Conservation (phyloP, 1,284 basidiomycete species). For the Cutaneotrichosporon cutaneum region DNA sequence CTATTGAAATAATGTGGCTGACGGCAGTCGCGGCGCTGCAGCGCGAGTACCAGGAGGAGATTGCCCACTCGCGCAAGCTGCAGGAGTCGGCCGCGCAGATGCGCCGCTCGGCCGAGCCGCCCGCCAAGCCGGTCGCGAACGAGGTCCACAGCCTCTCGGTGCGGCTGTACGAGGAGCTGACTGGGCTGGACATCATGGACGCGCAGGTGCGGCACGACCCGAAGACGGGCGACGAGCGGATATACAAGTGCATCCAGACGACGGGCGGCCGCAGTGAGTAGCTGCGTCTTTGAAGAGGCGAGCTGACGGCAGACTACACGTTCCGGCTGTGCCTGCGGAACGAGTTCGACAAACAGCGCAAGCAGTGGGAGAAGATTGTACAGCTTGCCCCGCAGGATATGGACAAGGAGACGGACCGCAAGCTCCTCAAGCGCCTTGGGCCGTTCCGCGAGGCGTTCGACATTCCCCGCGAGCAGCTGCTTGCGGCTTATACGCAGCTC, state of each 20-base stretch:
- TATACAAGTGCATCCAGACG: constrained; percentile 47
- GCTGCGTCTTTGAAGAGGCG: not conserved
- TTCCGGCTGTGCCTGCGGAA: constrained; percentile 47
- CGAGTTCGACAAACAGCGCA: constrained; percentile 29
- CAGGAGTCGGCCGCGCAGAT: constrained; percentile 24
- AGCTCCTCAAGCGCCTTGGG: constrained; percentile 35
- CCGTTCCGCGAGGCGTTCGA: constrained; percentile 35
- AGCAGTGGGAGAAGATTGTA: constrained; percentile 33
- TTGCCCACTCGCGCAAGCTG: constrained; percentile 40
- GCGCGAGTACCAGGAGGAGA: constrained; percentile 46
- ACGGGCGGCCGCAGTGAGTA: constrained; percentile 43
- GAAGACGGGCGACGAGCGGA: constrained; percentile 38
- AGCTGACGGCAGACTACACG: constrained; percentile 37
- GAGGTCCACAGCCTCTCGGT: constrained; percentile 24
- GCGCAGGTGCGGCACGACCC: constrained; percentile 39
- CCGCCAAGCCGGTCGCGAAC: constrained; percentile 6
- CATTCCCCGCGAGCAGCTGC: constrained; percentile 30
- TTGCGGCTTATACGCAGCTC: constrained; percentile 30
- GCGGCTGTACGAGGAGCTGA: constrained; percentile 50
- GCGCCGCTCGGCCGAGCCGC: constrained; percentile 1
- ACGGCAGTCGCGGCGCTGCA: constrained; percentile 35
- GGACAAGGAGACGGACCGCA: constrained; percentile 35
- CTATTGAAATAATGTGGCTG: not conserved
- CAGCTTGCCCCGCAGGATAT: constrained; percentile 36
- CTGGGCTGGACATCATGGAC: constrained; percentile 40